Percentiles rank a stretch among this genome's conserved stretches.
Conservation (phyloP, 306 rosid species). For the Cucurbita pepo region DNA sequence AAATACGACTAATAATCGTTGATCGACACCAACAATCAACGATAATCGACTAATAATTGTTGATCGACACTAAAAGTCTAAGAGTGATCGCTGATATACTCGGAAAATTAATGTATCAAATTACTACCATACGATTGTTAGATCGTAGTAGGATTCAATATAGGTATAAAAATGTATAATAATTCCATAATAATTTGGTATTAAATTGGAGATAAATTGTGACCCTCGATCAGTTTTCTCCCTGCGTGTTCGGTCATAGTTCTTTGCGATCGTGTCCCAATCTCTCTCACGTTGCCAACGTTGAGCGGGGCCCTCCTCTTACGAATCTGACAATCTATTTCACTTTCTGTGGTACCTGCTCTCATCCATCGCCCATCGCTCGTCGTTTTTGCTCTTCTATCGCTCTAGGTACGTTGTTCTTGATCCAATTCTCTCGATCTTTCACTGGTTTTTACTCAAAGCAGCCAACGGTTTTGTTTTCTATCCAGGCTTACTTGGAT, state of each 20-base stretch:
- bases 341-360: neutral
- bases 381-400: neutral
- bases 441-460: neutral
- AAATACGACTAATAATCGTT: too few species aligned
- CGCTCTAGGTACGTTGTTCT: neutral
- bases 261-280: neutral
- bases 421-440: neutral
- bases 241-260: neutral
- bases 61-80: too few species aligned
- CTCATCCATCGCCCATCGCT: neutral
- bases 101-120: too few species aligned
- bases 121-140: too few species aligned
- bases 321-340: neutral
- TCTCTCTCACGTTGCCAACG: slow-evolving; percentile 2
- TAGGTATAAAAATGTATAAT: too few species aligned
- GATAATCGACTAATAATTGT: too few species aligned
- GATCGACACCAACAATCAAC: too few species aligned
- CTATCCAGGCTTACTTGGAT: neutral
- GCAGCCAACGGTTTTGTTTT: neutral
- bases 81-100: too few species aligned
- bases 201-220: too few species aligned
- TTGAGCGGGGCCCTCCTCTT: neutral
- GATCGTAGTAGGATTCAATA: too few species aligned
- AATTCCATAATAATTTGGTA: too few species aligned
- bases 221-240: too few species aligned